Conservation (phyloP, 2,329 filamentous ascomycete species). For the Stagonosporopsis tanaceti region DNA sequence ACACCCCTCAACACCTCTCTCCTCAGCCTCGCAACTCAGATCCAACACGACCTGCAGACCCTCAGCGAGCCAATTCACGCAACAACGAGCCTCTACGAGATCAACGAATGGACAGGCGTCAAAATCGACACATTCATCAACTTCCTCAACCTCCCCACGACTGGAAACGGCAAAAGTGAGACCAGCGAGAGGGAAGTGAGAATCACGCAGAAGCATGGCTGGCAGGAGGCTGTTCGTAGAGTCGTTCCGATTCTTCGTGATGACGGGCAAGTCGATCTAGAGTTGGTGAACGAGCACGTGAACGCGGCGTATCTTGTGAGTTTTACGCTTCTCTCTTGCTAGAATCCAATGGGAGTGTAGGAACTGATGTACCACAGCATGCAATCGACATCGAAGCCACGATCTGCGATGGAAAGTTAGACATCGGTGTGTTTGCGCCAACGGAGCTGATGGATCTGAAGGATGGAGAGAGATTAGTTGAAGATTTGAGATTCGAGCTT, state of each 20-base stretch:
- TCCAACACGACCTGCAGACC: slow-evolving; percentile 73
- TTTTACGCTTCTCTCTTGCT: neutral
- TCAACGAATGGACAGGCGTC: slow-evolving; percentile 77
- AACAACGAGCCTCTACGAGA: slow-evolving; percentile 72
- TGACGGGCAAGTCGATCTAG: slow-evolving; percentile 25
- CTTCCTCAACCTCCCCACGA: slow-evolving; percentile 69
- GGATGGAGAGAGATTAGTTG: slow-evolving; percentile 36
- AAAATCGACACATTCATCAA: slow-evolving; percentile 79
- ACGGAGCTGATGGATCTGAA: slow-evolving; percentile 53
- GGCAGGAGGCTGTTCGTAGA: slow-evolving; percentile 31
- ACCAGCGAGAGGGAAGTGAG: slow-evolving; percentile 18
- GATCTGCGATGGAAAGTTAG: slow-evolving; percentile 57
- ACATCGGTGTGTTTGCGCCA: slow-evolving; percentile 63
- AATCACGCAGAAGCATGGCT: slow-evolving; percentile 29
- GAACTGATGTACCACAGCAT: slow-evolving; percentile 50
- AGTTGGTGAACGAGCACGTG: slow-evolving; percentile 34
- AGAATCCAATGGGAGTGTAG: too few species aligned
- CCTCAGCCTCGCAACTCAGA: slow-evolving; percentile 61
- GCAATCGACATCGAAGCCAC: slow-evolving; percentile 65
- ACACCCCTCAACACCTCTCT: slow-evolving; percentile 47
- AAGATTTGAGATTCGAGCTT: neutral
- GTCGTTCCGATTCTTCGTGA: slow-evolving; percentile 17
- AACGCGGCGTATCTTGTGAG: slow-evolving; percentile 52
- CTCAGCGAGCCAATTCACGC: slow-evolving; percentile 67
- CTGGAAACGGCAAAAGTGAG: slow-evolving; percentile 20